Evolutionary conservation across 306 rosid genomes (phyloP), one percentile per base, ranked within the genome.

Genomic region (Cicer yamashitae): DNA sequence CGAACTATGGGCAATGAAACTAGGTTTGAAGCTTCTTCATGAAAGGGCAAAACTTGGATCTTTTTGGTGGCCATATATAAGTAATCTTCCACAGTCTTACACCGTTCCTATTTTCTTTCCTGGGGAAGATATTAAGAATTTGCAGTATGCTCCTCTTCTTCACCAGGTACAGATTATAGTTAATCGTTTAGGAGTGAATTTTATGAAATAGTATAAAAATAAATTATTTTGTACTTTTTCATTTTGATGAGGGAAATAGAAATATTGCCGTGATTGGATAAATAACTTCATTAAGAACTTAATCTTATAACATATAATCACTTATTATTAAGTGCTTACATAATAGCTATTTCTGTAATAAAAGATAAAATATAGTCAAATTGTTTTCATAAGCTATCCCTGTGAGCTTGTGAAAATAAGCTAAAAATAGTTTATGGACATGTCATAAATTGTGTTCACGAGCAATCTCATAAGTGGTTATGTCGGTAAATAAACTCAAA

Each of bases 121-220:
- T 1, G 93, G 97, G 10, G 96, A 91, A 57, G 96, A 91, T 69
- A 89, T 91, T 48, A 90, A 89, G 88, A 94, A 85, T 75, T 88
- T 94, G 93, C 98, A 94, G 67, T 94, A 94, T 78, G 97, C 98
- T 82, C 98, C 98, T 76, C 82, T 94, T 82, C 96, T 94, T 79
- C 86, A 90, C 61, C 98, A 91, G 98, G 98, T 94, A 82, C 45
- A 41, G 11, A 64, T 14, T 50, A 48, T 62, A 30, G 15, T 37
- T 63, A 66, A 48, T 43, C 66, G 10, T 64, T 15, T 25, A 10
- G 77, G 48, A 58, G 41, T 66, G 18, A 66, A 44, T 38, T 38
- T n/a, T 47, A 56, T 30, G 22, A 7, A 45, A 38, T 20, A 13
- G n/a, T 71, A 48, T 76, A n/a, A 18, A 10, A 44, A 44, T 4